Evolutionary conservation across 2,329 filamentous ascomycete genomes (phyloP).

Genomic region (Phialophora macrospora): DNA sequence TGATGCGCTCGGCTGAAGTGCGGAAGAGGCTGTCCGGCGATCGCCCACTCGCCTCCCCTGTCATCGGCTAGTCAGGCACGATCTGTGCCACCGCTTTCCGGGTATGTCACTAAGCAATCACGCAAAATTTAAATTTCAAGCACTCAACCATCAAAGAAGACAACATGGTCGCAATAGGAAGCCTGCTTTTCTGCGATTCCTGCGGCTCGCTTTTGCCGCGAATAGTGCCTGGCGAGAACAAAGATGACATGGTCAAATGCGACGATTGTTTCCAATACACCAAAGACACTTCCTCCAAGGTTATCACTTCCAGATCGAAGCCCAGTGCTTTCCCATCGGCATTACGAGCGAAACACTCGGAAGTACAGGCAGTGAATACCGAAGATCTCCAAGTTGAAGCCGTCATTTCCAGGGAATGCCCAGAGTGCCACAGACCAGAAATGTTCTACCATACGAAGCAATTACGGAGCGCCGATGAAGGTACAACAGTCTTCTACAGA

Average conservation of each 20-base stretch:
- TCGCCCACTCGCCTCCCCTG: neutral
- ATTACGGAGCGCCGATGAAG: slow-evolving; percentile 90
- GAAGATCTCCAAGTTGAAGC: slow-evolving; percentile 78
- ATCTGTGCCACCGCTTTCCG: neutral
- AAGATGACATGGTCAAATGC: slow-evolving; percentile 77
- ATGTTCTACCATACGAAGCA: slow-evolving; percentile 87
- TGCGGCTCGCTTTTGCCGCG: slow-evolving; percentile 89
- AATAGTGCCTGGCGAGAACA: slow-evolving; percentile 65
- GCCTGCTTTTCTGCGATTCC: slow-evolving; percentile 88
- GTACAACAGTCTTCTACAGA: slow-evolving; percentile 86
- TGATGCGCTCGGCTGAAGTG: slow-evolving; percentile 1
- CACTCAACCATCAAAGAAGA: neutral
- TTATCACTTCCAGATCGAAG: slow-evolving; percentile 81
- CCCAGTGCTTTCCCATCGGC: slow-evolving; percentile 87
- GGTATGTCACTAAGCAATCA: neutral
- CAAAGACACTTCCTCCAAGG: slow-evolving; percentile 76
- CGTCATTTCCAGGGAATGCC: slow-evolving; percentile 70
- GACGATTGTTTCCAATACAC: slow-evolving; percentile 85
- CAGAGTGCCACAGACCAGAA: slow-evolving; percentile 78
- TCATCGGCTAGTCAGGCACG: slow-evolving; percentile 1
- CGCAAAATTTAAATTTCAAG: slow-evolving; percentile 5
- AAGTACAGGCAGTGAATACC: slow-evolving; percentile 77
- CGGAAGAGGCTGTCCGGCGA: neutral
- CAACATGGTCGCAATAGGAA: slow-evolving; percentile 84
- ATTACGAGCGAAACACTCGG: slow-evolving; percentile 84